These are phyloP conservation scores for Paralagenidium karlingii DNA, from an alignment of 352 stramenopile genomes.

Conservation along the genomic window DNA sequence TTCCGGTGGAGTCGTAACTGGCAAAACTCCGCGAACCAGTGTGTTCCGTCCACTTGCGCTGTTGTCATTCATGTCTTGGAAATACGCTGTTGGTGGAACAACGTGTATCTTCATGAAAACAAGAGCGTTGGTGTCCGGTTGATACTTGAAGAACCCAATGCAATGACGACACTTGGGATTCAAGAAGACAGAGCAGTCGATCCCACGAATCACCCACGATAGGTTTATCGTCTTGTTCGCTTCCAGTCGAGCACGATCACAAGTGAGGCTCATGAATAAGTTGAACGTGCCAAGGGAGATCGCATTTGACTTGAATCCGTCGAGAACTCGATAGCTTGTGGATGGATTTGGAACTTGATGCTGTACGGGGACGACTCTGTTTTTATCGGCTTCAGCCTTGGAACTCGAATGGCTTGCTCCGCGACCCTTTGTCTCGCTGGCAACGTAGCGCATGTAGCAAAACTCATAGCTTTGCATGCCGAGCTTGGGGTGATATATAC, in stretches of 20 bases:
- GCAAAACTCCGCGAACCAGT: slow-evolving; percentile 23
- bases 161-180: no score
- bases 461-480: slow-evolving; percentile 48
- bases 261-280: slow-evolving; percentile 49
- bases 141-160: no score
- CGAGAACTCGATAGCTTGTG: slow-evolving; percentile 27
- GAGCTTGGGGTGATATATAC: slow-evolving; percentile 53
- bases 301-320: slow-evolving; percentile 29
- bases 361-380: slow-evolving; percentile 6
- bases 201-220: no score
- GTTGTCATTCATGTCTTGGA: no score
- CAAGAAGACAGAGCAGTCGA: no score
- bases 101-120: slow-evolving; percentile 23
- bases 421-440: slow-evolving; percentile 13
- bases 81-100: slow-evolving; percentile 32
- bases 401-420: no score
- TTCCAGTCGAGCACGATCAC: slow-evolving; percentile 24
- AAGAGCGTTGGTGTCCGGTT: no score
- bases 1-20: slow-evolving; percentile 22
- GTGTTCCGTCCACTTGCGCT: no score
- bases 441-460: slow-evolving; percentile 27
- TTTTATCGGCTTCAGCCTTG: no score
- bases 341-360: no score
- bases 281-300: slow-evolving; percentile 49
- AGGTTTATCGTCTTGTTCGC: slow-evolving; percentile 31